Base-by-base conservation (phyloP, 1,284 basidiomycete genomes). In the Cerrena zonata region DNA sequence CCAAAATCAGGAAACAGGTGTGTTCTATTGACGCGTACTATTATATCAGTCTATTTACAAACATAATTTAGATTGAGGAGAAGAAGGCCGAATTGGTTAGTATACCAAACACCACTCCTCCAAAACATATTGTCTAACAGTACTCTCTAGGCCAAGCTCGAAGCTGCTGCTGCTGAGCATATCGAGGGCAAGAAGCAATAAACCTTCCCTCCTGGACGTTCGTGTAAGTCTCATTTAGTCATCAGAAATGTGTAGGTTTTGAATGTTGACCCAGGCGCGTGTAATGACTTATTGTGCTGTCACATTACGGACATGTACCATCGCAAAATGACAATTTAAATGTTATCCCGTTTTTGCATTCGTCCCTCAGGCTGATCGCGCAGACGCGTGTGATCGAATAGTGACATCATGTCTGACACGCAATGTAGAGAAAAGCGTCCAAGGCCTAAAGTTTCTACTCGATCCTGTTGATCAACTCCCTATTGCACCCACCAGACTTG, bases 31-130 rank as follows among this genome's bases (percentile, higher is more conserved):
- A 3, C n/a, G 27, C 2, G 18, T 4, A 27, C 13, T 21, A 48
- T 27, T 21, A 49, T 24, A 15, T 47, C 26, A 5, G 21, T 45
- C 4, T n/a, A 26, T 18, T 4, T 38, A 4, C 45, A 46, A 11
- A 50, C 25, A 21, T 60, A 46, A 39, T 48, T 18, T 47, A 85
- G 83, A 77, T 85, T 52, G 75, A 77, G 45, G 60, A 65, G 53
- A 82, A 84, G 70, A 75, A 80, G 67, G 58, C 66, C 2, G 79
- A 86, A 59, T 66, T 85, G 53, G 83, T 83, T 53, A 58, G 73
- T 34, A 7, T 15, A 7, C n/a, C n/a, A n/a, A n/a, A n/a, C n/a
- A n/a, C n/a, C n/a, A n/a, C n/a, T n/a, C n/a, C n/a, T n/a, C n/a
- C n/a, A n/a, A n/a, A n/a, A n/a, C n/a, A n/a, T n/a, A n/a, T 34